Evolutionary conservation across 2,329 filamentous ascomycete species (phyloP).

Genomic region (Fusarium sp.): DNA sequence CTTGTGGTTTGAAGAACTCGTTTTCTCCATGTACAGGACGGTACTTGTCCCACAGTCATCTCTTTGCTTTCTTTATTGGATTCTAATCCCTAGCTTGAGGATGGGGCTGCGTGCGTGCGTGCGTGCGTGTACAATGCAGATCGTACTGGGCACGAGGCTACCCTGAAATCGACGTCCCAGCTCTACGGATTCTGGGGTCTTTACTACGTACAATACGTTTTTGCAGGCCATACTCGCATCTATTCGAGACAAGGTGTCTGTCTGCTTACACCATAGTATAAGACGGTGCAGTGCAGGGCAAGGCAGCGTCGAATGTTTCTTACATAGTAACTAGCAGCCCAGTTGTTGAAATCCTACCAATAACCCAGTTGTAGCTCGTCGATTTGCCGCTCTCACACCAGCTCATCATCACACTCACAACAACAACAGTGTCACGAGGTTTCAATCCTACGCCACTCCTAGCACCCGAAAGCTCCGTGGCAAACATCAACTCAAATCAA

Average conservation of each 20-base stretch:
- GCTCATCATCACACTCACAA: neutral
- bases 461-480: neutral
- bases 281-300: neutral
- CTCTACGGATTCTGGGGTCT: constrained; percentile 23
- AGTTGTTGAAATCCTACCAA: too few species aligned
- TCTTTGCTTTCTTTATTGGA: constrained; percentile 2
- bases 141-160: constrained; percentile 3
- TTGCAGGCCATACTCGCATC: too few species aligned
- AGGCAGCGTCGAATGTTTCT: neutral
- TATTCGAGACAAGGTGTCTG: too few species aligned
- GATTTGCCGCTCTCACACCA: constrained; percentile 27
- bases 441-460: constrained; percentile 14
- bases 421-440: neutral
- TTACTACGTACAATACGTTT: neutral
- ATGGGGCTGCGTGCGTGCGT: constrained; percentile 10
- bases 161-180: constrained; percentile 15
- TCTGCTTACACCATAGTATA: neutral
- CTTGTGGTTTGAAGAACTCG: neutral
- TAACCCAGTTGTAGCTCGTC: neutral
- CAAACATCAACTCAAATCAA: constrained; percentile 19
- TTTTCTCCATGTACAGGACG: neutral
- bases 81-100: constrained; percentile 1
- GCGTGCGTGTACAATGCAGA: constrained; percentile 2
- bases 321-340: neutral
- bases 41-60: neutral